These are phyloP conservation scores for Suillus decipiens DNA, from an alignment of 768 basidiomycete genomes.

Conservation along the genomic window DNA sequence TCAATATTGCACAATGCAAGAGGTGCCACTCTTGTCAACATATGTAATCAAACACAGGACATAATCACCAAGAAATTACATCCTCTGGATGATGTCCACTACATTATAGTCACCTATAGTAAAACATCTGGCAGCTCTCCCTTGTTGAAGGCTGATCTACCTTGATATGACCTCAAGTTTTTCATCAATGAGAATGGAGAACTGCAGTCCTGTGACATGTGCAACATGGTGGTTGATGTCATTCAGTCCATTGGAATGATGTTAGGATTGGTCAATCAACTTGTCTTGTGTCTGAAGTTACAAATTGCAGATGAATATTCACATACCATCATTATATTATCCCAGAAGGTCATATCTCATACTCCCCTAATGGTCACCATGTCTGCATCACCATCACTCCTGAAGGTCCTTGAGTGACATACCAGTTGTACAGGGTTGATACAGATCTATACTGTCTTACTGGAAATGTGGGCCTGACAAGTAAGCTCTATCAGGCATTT, in stretches of 20 bases:
- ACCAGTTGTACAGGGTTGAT: constrained; percentile 34
- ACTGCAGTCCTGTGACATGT: constrained; percentile 43
- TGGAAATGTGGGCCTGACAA: constrained; percentile 27
- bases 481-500: constrained; percentile 39
- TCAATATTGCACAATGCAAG: constrained; percentile 13
- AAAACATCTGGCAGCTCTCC: not conserved
- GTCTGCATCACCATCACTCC: constrained; percentile 21
- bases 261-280: constrained; percentile 43
- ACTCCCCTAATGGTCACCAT: constrained; percentile 16
- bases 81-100: constrained; percentile 25
- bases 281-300: constrained; percentile 39
- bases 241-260: constrained; percentile 45
- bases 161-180: constrained; percentile 45
- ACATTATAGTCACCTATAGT: constrained; percentile 24
- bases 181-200: constrained; percentile 33
- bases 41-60: constrained; percentile 26
- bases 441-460: constrained; percentile 31
- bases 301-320: constrained; percentile 7
- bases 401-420: constrained; percentile 14
- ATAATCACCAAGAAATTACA: constrained; percentile 28
- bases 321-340: constrained; percentile 39
- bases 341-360: constrained; percentile 35
- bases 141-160: constrained; percentile 35
- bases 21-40: constrained; percentile 23
- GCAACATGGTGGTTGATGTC: constrained; percentile 42